Base-by-base conservation (phyloP, 805 yeast species). In the Clavispora vitiphila region DNA sequence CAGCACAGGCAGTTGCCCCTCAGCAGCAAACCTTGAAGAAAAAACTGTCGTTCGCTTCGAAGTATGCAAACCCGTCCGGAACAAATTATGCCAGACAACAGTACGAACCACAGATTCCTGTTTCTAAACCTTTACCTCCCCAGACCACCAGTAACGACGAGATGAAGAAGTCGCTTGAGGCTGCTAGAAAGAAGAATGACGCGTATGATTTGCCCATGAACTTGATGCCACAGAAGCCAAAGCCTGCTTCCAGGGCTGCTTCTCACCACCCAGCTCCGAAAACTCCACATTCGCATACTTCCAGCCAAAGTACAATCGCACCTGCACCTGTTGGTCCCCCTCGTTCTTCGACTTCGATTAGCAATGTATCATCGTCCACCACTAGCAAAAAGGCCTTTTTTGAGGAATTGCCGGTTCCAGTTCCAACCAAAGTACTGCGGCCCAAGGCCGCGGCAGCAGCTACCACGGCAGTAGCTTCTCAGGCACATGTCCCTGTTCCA, bases 181-280 rank as follows among this genome's bases (percentile, higher is more conserved):
- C 60, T n/a, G 66, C 67, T 30, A 80, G 81, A 58, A 74, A 75
- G 51, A 81, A 78, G 56, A 75, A 81, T n/a, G 87, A 83, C 62
- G 88, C 89, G 0, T 84, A 82, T 51, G 93, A 84, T 54, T 82
- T 84, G 53, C 91, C 91, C 1, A 63, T 68, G 16, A 78, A 71
- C 35, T 61, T 82, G 10, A 62, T 72, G 1, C 32, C 21, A 8
- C 67, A 67, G 54, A 53, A 46, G 50, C 32, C 65, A 43, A 47
- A 69, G 58, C 64, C 76, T 54, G 53, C 73, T 48, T 48, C 72
- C 57, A 35, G 76, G 57, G 39, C 60, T 50, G 51, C 23, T 22
- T 37, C 47, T n/a, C 41, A 40, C 12, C 22, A 35, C 12, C 16
- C 12, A 8, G 24, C n/a, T 5, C 31, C 38, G 12, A 14, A 18